Conservation (phyloP, 345 rosid species). For the Linum lewisii region DNA sequence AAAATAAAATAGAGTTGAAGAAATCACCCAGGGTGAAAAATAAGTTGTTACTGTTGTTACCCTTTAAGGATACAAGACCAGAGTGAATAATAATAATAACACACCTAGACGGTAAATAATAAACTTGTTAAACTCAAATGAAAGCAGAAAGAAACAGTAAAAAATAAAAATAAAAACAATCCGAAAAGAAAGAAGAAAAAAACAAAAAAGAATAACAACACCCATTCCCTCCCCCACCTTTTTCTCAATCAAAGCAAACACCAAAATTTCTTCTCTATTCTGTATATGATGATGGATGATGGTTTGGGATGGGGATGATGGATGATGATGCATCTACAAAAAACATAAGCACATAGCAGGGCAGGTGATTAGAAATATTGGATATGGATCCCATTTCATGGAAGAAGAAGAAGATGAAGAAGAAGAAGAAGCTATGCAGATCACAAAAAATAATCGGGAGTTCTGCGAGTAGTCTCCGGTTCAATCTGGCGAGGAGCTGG, state of each 20-base stretch:
- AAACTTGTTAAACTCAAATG: slow-evolving; percentile 23
- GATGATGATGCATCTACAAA: slow-evolving; percentile 35
- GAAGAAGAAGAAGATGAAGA: neutral
- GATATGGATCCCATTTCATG: neutral
- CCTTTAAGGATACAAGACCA: slow-evolving; percentile 19
- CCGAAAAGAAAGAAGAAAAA: slow-evolving; percentile 6
- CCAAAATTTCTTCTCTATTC: slow-evolving; percentile 16
- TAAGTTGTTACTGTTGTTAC: slow-evolving; percentile 20
- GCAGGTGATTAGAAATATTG: neutral
- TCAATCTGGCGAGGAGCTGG: slow-evolving; percentile 9
- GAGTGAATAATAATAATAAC: neutral
- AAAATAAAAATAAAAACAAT: neutral
- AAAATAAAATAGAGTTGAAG: neutral
- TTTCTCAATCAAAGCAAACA: slow-evolving; percentile 15
- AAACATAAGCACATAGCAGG: slow-evolving; percentile 2
- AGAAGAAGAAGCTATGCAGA: neutral
- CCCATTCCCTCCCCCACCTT: slow-evolving; percentile 10
- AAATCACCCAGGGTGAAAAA: slow-evolving; percentile 5
- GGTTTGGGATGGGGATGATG: too few species aligned
- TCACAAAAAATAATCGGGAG: slow-evolving; percentile 10
- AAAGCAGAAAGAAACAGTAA: slow-evolving; percentile 15
- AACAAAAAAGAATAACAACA: slow-evolving; percentile 20
- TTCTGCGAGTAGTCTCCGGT: slow-evolving; percentile 8
- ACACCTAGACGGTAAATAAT: neutral
- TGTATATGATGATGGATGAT: neutral